Conservation (phyloP, 345 rosid genomes). For the Melaleuca quinquenervia region DNA sequence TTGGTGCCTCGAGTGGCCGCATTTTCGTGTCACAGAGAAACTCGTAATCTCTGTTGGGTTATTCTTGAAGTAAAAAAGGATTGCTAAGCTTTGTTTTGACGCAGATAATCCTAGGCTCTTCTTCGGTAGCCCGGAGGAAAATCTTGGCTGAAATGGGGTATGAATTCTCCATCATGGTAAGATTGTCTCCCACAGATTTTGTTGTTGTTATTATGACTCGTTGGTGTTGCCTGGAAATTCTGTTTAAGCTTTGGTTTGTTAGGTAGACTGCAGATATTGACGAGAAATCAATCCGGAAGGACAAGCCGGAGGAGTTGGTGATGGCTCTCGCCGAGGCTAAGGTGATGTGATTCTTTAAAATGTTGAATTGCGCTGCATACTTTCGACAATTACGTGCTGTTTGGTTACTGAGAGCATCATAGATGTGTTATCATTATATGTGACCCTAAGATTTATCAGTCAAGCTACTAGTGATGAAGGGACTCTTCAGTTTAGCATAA, state of each 20-base stretch:
- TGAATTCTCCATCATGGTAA: slow-evolving; percentile 66
- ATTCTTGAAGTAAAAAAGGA: not conserved
- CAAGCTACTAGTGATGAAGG: not conserved
- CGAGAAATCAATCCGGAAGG: slow-evolving; percentile 66
- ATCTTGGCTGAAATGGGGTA: slow-evolving; percentile 83
- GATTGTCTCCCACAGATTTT: not conserved
- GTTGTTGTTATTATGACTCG: not conserved
- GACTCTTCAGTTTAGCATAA: not conserved
- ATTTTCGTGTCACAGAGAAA: not conserved
- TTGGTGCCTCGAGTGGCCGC: not conserved
- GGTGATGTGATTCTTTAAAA: slow-evolving; percentile 18
- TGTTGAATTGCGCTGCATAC: not conserved
- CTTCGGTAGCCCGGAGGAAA: slow-evolving; percentile 58
- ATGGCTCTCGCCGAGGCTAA: slow-evolving; percentile 92
- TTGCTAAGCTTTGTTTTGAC: not conserved
- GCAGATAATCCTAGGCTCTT: slow-evolving; percentile 85
- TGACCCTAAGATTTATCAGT: not conserved
- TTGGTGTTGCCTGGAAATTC: not conserved
- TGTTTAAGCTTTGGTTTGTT: not conserved
- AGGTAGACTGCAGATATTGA: slow-evolving; percentile 86
- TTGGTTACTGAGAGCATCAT: not conserved
- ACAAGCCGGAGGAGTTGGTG: slow-evolving; percentile 80
- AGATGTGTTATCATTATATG: not conserved
- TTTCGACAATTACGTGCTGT: not conserved
- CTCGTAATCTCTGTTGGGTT: not conserved